Conservation (phyloP, 2,329 filamentous ascomycete species). For the Ophiocordyceps australis region DNA sequence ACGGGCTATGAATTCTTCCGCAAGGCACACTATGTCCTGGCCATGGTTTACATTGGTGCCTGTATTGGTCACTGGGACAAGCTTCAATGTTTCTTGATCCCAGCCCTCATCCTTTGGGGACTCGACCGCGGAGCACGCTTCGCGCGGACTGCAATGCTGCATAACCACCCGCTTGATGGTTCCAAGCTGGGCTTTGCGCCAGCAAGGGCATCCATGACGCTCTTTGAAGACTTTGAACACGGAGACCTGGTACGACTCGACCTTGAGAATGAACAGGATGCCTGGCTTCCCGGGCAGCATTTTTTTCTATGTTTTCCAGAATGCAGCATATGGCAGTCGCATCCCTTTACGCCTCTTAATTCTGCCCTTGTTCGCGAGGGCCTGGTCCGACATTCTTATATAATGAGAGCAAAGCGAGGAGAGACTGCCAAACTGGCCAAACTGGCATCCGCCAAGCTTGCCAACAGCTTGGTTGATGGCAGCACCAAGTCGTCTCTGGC, state of each 20-base stretch:
- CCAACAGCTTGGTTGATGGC: slow-evolving; percentile 6
- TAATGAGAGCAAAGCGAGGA: slow-evolving; percentile 37
- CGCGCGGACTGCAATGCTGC: slow-evolving; percentile 38
- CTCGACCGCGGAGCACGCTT: slow-evolving; percentile 43
- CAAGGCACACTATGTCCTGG: slow-evolving; percentile 55
- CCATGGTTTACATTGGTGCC: slow-evolving; percentile 56
- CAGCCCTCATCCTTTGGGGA: slow-evolving; percentile 45
- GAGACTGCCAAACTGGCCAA: slow-evolving; percentile 38
- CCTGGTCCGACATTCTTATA: slow-evolving; percentile 31
- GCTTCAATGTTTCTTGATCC: slow-evolving; percentile 50
- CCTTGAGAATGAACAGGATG: slow-evolving; percentile 38
- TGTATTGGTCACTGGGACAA: slow-evolving; percentile 60
- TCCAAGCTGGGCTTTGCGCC: slow-evolving; percentile 33
- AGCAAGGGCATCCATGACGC: slow-evolving; percentile 22
- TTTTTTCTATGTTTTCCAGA: slow-evolving; percentile 53
- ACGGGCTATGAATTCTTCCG: slow-evolving; percentile 67
- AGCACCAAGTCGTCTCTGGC: slow-evolving; percentile 2
- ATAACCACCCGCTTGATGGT: slow-evolving; percentile 30
- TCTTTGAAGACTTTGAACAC: slow-evolving; percentile 35
- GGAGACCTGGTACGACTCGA: slow-evolving; percentile 49
- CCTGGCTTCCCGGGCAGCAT: slow-evolving; percentile 52
- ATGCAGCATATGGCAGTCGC: slow-evolving; percentile 51
- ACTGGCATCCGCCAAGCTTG: slow-evolving; percentile 19
- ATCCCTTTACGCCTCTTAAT: slow-evolving; percentile 50
- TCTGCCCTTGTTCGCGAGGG: slow-evolving; percentile 23